These are phyloP conservation scores for Eimeria praecox DNA, from an alignment of 169 alveolate genomes.

Conservation along the genomic window DNA sequence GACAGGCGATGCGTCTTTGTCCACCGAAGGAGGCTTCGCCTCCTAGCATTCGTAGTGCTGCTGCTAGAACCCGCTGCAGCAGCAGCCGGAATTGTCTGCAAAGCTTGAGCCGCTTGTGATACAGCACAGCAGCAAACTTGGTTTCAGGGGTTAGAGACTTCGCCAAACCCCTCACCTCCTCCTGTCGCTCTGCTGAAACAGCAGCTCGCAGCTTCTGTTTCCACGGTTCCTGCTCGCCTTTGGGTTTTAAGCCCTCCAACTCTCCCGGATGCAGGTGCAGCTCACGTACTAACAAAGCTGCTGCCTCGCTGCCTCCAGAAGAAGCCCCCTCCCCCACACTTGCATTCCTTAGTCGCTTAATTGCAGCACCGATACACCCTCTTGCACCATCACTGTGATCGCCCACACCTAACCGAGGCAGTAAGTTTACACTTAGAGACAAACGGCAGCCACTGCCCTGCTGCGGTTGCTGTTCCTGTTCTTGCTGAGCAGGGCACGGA, in stretches of 20 bases:
- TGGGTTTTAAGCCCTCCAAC: not conserved
- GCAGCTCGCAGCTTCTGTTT: slow-evolving; percentile 43
- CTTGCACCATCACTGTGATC: not conserved
- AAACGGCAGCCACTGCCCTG: not conserved
- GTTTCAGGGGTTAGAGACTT: slow-evolving; percentile 2
- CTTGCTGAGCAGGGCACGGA: not conserved
- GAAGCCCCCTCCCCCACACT: not conserved
- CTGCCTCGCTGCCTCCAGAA: not conserved
- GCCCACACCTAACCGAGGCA: not conserved
- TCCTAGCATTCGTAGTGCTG: slow-evolving; percentile 73
- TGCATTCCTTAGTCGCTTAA: slow-evolving; percentile 24
- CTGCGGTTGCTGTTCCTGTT: slow-evolving; percentile 41
- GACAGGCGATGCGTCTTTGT: slow-evolving; percentile 73
- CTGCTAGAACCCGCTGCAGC: slow-evolving; percentile 75
- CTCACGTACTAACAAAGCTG: not conserved
- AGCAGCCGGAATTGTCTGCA: slow-evolving; percentile 79
- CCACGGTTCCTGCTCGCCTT: not conserved
- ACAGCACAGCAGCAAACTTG: slow-evolving; percentile 9
- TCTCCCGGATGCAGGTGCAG: not conserved
- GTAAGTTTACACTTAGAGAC: not conserved
- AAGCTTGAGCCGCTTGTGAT: slow-evolving; percentile 80
- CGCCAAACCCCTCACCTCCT: not conserved
- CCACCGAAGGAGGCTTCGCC: slow-evolving; percentile 80
- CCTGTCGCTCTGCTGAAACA: slow-evolving; percentile 14
- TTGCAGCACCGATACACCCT: slow-evolving; percentile 17